Evolutionary conservation across 2,329 filamentous ascomycete genomes (phyloP).

Genomic region (Bipolaris cookei): DNA sequence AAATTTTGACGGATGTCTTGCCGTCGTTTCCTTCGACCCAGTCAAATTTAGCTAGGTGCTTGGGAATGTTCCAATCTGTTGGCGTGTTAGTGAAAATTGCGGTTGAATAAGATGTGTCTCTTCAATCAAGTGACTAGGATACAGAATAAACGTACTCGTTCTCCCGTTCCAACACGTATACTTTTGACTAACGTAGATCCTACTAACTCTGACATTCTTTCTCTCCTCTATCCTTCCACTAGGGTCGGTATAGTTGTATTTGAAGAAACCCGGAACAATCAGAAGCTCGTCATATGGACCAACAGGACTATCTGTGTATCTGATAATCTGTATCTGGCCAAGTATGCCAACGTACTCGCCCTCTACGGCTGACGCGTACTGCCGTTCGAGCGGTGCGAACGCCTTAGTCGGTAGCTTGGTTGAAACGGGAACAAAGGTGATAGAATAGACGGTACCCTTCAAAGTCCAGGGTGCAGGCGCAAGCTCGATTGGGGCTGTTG

Average conservation of each 20-base stretch:
- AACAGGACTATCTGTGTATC: neutral
- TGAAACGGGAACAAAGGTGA: neutral
- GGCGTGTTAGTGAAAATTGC: neutral
- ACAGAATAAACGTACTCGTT: neutral
- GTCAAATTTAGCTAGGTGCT: neutral
- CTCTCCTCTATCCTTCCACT: neutral
- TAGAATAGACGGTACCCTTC: neutral
- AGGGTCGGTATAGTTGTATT: neutral
- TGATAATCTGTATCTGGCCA: neutral
- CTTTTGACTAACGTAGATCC: slow-evolving; percentile 1
- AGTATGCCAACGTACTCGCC: neutral
- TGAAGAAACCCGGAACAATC: neutral
- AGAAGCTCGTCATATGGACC: neutral
- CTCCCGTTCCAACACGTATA: slow-evolving; percentile 1
- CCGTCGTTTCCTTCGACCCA: neutral
- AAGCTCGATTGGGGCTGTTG: neutral
- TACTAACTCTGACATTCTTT: neutral
- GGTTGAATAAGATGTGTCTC: neutral
- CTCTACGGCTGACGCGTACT: neutral
- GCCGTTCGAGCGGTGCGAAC: neutral
- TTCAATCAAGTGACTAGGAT: neutral
- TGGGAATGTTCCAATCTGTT: neutral
- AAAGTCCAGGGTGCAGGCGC: neutral
- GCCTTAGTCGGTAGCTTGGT: neutral
- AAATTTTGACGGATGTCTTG: neutral